These are phyloP conservation scores for Globisporangium irregulare DNA, from an alignment of 352 stramenopile species.

Conservation along the genomic window DNA sequence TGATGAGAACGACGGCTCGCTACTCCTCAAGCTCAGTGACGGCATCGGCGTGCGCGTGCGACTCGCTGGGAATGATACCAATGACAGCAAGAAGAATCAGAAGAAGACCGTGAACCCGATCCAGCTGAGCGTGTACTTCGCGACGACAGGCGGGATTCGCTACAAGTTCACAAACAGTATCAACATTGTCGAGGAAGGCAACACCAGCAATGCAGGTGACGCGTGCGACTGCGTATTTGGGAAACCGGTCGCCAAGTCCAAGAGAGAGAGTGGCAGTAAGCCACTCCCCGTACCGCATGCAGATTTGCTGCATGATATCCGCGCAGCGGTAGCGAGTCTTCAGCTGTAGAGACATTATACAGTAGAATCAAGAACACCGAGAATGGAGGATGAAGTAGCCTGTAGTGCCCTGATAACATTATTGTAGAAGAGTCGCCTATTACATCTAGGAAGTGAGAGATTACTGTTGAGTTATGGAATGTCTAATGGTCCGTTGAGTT, in stretches of 20 bases:
- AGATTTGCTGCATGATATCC: conserved; percentile 39
- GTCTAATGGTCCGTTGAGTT: not conserved
- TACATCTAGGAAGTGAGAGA: not conserved
- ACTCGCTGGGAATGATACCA: conserved; percentile 10
- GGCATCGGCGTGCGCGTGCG: conserved; percentile 38
- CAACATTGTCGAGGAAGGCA: conserved; percentile 25
- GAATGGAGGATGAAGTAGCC: not conserved
- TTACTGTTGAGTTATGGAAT: not conserved
- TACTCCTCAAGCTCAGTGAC: conserved; percentile 53
- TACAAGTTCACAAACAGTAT: conserved; percentile 45
- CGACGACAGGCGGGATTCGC: conserved; percentile 32
- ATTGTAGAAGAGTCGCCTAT: not conserved
- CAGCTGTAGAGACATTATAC: conserved; percentile 8
- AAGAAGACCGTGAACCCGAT: conserved; percentile 21
- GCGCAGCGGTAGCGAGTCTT: conserved; percentile 39
- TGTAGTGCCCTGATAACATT: not conserved
- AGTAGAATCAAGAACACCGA: not conserved
- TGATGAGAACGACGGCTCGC: conserved; percentile 36
- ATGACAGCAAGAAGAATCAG: not conserved
- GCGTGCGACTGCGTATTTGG: conserved; percentile 45
- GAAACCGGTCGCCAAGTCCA: conserved; percentile 17
- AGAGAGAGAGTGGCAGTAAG: conserved; percentile 11
- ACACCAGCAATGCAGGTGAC: not conserved
- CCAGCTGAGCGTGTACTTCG: conserved; percentile 49
- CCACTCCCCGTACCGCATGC: conserved; percentile 20